These are phyloP conservation scores for Syzygium oleosum DNA, from an alignment of 345 rosid species.

Conservation along the genomic window DNA sequence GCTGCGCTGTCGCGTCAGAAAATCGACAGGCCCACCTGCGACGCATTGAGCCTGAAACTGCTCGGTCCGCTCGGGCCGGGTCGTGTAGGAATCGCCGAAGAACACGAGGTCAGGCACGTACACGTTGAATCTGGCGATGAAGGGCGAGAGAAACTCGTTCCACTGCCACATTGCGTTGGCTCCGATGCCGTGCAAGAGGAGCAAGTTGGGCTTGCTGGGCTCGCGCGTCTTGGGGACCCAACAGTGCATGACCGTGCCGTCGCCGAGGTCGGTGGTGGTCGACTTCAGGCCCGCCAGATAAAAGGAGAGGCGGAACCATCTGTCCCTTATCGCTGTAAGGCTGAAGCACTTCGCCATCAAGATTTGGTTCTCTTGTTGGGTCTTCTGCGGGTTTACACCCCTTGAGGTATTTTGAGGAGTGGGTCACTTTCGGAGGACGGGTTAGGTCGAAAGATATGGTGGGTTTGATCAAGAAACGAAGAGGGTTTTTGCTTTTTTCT, in stretches of 20 bases:
- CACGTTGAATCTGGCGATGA: slow-evolving; percentile 4
- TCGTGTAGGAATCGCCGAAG: slow-evolving; percentile 17
- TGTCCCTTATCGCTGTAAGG: slow-evolving; percentile 53
- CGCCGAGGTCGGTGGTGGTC: slow-evolving; percentile 11
- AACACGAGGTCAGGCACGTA: slow-evolving; percentile 15
- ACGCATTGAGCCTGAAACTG: slow-evolving; percentile 10
- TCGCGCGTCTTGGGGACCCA: slow-evolving; percentile 6
- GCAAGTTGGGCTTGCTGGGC: slow-evolving; percentile 1
- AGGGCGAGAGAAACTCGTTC: background rate
- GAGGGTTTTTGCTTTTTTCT: background rate
- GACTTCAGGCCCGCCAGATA: slow-evolving; percentile 48
- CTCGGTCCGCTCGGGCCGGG: slow-evolving; percentile 3
- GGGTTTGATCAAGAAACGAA: background rate
- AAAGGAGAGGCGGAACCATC: slow-evolving; percentile 50
- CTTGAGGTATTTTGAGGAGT: background rate
- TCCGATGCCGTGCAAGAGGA: slow-evolving; percentile 15
- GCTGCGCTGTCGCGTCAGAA: background rate
- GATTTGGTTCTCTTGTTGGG: background rate
- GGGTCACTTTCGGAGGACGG: background rate
- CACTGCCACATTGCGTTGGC: slow-evolving; percentile 16
- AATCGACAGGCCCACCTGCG: background rate
- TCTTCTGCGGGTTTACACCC: background rate
- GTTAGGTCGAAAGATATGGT: background rate
- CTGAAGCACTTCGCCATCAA: slow-evolving; percentile 40
- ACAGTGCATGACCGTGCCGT: slow-evolving; percentile 9